Evolutionary conservation across 176 grass and related monocot genomes (phyloP).

Genomic region (Miscanthus lutarioriparius): DNA sequence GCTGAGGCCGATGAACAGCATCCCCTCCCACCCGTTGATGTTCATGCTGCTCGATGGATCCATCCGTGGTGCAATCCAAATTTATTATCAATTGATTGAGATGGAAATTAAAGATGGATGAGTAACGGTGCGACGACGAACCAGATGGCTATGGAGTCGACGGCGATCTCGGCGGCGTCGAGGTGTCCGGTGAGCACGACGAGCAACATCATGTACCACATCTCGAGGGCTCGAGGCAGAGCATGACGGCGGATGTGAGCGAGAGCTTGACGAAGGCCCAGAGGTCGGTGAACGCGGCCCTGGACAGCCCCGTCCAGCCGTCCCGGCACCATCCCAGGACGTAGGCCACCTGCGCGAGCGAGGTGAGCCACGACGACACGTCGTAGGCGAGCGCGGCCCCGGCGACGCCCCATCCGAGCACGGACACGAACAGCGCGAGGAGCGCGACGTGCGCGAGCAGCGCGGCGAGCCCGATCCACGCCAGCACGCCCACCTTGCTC

Average conservation of each 20-base stretch:
- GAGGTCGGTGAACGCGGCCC: slow-evolving; percentile 50
- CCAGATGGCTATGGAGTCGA: slow-evolving; percentile 92
- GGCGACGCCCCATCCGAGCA: slow-evolving; percentile 52
- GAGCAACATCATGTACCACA: slow-evolving; percentile 96
- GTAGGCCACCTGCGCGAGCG: slow-evolving; percentile 64
- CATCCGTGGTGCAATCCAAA: no score
- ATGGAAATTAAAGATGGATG: no score
- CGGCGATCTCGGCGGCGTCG: slow-evolving; percentile 76
- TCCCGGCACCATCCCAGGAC: slow-evolving; percentile 56
- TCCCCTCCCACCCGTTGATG: slow-evolving; percentile 85
- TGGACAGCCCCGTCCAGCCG: slow-evolving; percentile 70
- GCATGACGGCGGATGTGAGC: slow-evolving; percentile 75
- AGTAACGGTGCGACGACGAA: neutral
- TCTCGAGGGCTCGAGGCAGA: slow-evolving; percentile 86
- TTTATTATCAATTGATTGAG: neutral
- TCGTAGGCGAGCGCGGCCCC: slow-evolving; percentile 66
- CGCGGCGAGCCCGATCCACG: slow-evolving; percentile 62
- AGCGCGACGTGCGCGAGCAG: slow-evolving; percentile 56
- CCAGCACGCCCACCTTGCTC: slow-evolving; percentile 66
- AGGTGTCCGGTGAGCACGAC: slow-evolving; percentile 88
- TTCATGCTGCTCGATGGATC: slow-evolving; percentile 51
- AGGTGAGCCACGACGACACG: slow-evolving; percentile 50
- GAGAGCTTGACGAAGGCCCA: slow-evolving; percentile 76
- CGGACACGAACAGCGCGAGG: slow-evolving; percentile 54
- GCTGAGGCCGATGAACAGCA: slow-evolving; percentile 85